Evolutionary conservation across 371 early-diverging fungal species (phyloP), one percentile per base, ranked within the genome.

Genomic region (Syncephalis fuscata): DNA sequence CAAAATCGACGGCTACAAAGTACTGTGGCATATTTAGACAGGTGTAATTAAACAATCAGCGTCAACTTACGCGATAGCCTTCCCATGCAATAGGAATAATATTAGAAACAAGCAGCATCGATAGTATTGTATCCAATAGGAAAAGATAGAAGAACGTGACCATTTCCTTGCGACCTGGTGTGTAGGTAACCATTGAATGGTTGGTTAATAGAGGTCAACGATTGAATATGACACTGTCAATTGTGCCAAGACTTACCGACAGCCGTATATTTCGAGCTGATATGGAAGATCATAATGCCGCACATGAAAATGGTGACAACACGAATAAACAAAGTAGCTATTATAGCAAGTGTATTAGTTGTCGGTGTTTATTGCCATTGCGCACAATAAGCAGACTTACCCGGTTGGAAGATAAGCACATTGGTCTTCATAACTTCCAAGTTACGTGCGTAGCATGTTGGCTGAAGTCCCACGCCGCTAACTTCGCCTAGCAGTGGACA

Each of bases 91-190:
- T 78, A 16, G 88, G 88, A 36, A 92, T 83, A 58, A 92, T 83
- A 47, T 87, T 87, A 32, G 86, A 78, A 41, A 88, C 70, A 39
- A 87, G 70, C 42, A 92, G 52, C 65, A 92, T 74, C 55, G 92
- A 92, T 48, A 91, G 67, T 44, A 91, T 65, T 9, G 75, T 78
- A 51, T 79, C 74, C 36, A 81, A 52, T 62, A 85, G 78, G 66
- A 91, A 95, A 52, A 91, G 65, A 61, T 92, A 95, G 59, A 92
- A 92, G 71, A 92, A 89, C 79, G 88, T 77, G 53, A 89, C 87
- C 56, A 93, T 92, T 67, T 93, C 95, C 71, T 88, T 90, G 45
- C 95, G 85, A 42, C 87, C 87, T 82, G 57, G 8, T 16, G n/a
- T n/a, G 3, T 9, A 37, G 17, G 3, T 4, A 38, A 21, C n/a